Base-by-base conservation (phyloP, 169 alveolate genomes). In the Cryptosporidium felis region DNA sequence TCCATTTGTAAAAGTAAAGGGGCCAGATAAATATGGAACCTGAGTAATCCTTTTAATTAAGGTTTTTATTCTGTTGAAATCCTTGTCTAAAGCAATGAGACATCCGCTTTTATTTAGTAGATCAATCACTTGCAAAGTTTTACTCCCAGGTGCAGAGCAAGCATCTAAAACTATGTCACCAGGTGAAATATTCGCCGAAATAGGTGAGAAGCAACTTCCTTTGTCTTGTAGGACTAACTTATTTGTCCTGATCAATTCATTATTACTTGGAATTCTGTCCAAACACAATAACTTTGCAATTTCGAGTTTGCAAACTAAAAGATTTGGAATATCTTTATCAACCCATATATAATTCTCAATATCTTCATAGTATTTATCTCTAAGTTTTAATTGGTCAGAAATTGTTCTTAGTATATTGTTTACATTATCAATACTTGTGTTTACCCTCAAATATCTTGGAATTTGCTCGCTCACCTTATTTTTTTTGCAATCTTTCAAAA, bases 81-180 rank as follows among this genome's bases (percentile, higher is more conserved):
- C 85, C 12, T 60, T 49, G 45, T 88, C 91, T 9, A 88, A 62
- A 32, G 91, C 81, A 12, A 88, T 46, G 5, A 88, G 41, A 0
- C 56, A n/a, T 1, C 91, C 91, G 10, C 51, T 66, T 49, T 36
- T 59, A 9, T 45, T 36, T n/a, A 51, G 45, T 38, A 62, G 41
- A 79, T 89, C 92, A 16, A 90, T 62, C 16, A 60, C 38, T 45
- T 90, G 93, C 21, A 90, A 41, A 16, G 93, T 53, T 65, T 90
- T 90, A 67, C 91, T 82, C 16, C 93, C 93, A n/a, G 93, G 93
- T 5, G 93, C 91, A 21, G 93, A 89, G 42, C 93, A 90, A 12
- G 89, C 93, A 45, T 90, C 93, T 6, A 90, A 80, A 32, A 90
- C 89, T 12, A 80, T 42, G 45, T 88, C 91, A 2, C 91, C 91